A percentile compares a stretch with the other conserved stretches of the same genome.
Evolutionary conservation across 805 yeast species (phyloP).

Genomic region (Yarrowia bubula): DNA sequence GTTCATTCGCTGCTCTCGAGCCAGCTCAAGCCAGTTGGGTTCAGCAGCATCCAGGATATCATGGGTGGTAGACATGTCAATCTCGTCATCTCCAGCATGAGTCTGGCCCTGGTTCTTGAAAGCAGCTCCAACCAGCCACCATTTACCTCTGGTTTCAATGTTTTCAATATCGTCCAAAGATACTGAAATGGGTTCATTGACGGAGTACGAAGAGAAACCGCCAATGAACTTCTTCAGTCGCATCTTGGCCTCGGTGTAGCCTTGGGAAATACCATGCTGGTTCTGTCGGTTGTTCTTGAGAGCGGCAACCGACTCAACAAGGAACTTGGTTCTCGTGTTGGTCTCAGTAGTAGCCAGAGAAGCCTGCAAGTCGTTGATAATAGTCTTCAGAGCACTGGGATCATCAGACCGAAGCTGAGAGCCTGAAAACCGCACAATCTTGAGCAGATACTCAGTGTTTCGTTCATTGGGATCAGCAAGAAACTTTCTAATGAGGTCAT

Average conservation of each 20-base stretch:
- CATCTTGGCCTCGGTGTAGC: constrained; percentile 52
- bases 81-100: constrained; percentile 41
- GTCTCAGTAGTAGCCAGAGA: constrained; percentile 42
- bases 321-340: constrained; percentile 70
- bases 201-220: constrained; percentile 46
- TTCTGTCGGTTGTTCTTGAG: constrained; percentile 82
- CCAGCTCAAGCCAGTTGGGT: constrained; percentile 87
- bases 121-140: constrained; percentile 99
- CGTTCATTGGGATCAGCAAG: constrained; percentile 60
- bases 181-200: constrained; percentile 78
- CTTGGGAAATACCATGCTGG: constrained; percentile 32
- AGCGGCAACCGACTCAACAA: constrained; percentile 80
- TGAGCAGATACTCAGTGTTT: constrained; percentile 73
- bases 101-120: constrained; percentile 66
- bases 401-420: constrained; percentile 86
- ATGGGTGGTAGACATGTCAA: constrained; percentile 45
- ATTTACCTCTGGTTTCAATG: constrained; percentile 80
- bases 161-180: constrained; percentile 75
- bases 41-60: constrained; percentile 66
- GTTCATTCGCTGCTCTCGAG: constrained; percentile 85
- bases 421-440: constrained; percentile 74
- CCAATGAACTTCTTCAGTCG: constrained; percentile 66
- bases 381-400: constrained; percentile 78
- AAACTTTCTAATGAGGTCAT: constrained; percentile 61
- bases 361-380: constrained; percentile 58